Conservation (phyloP, 768 basidiomycete species). For the Cystobasidium onofrii region DNA sequence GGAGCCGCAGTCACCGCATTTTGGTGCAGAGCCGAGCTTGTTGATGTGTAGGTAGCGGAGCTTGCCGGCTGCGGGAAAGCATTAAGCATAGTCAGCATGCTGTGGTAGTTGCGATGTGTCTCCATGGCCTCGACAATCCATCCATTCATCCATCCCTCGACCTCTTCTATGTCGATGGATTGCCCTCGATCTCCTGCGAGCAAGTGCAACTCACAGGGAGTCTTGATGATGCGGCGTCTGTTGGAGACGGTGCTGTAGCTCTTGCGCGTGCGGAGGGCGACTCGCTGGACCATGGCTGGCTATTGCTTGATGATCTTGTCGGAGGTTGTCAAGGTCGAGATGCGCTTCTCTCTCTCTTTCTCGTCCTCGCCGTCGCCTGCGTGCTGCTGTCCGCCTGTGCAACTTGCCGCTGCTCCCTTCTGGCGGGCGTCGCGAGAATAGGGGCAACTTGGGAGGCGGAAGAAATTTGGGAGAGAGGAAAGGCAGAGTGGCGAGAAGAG, state of each 20-base stretch:
- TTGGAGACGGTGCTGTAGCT: slow-evolving; percentile 97
- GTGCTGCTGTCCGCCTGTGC: no score
- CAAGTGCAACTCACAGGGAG: slow-evolving; percentile 57
- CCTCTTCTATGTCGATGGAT: neutral
- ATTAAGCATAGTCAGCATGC: neutral
- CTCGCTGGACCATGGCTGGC: slow-evolving; percentile 51
- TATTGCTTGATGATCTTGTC: neutral
- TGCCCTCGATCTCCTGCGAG: neutral
- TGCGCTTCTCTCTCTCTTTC: neutral
- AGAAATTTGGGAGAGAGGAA: neutral
- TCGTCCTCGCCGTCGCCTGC: neutral
- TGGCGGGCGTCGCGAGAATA: neutral
- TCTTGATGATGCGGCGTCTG: slow-evolving; percentile 91
- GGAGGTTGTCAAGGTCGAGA: neutral
- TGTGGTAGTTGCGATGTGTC: neutral
- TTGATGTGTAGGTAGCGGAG: slow-evolving; percentile 96
- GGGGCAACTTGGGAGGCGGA: neutral
- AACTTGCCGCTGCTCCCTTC: no score
- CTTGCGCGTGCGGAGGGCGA: slow-evolving; percentile 96
- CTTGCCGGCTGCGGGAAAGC: slow-evolving; percentile 54
- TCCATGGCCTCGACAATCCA: neutral
- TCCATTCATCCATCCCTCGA: neutral
- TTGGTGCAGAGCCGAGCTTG: slow-evolving; percentile 82
- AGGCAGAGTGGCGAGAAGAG: neutral
- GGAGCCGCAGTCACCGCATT: slow-evolving; percentile 97